phyloP scores from a whole-genome alignment of 345 rosid genomes.

The Arabis alpina region DNA sequence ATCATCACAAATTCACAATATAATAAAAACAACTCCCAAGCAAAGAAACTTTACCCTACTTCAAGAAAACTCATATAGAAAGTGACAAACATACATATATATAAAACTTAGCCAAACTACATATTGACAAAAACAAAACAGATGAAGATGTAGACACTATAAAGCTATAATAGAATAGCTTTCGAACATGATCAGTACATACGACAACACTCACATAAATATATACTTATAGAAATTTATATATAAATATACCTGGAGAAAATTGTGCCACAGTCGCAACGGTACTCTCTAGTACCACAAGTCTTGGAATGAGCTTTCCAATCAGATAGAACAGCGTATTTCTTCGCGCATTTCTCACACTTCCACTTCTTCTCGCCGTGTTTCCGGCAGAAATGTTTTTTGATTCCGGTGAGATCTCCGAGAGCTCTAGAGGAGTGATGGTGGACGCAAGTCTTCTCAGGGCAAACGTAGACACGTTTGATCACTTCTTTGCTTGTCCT shows the following conservation, averaged over 20 bases:
- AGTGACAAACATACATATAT: constrained; percentile 22
- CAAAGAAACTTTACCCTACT: constrained; percentile 33
- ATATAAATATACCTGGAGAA: constrained; percentile 72
- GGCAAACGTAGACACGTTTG: constrained; percentile 96
- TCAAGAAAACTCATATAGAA: constrained; percentile 34
- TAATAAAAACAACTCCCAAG: constrained; percentile 21
- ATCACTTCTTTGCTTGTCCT: constrained; percentile 77
- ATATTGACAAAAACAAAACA: constrained; percentile 22
- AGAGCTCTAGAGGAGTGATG: constrained; percentile 92
- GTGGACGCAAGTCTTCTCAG: constrained; percentile 88
- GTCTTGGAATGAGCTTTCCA: constrained; percentile 99
- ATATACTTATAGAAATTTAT: not conserved
- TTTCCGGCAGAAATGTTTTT: constrained; percentile 93
- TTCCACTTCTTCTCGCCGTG: constrained; percentile 99
- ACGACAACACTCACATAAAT: not conserved
- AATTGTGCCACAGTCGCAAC: constrained; percentile 92
- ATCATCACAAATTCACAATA: not conserved
- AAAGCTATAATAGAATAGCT: constrained; percentile 3
- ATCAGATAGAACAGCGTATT: constrained; percentile 94
- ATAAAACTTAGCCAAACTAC: constrained; percentile 10
- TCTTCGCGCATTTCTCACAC: constrained; percentile 92
- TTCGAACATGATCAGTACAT: constrained; percentile 23
- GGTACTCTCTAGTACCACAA: constrained; percentile 96
- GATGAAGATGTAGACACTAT: not conserved
- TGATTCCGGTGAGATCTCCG: constrained; percentile 97